Percentiles rank a stretch among this genome's conserved stretches.
These are phyloP conservation scores for Colletotrichum viniferum DNA, from an alignment of 2,329 filamentous ascomycete species.

Conservation along the genomic window DNA sequence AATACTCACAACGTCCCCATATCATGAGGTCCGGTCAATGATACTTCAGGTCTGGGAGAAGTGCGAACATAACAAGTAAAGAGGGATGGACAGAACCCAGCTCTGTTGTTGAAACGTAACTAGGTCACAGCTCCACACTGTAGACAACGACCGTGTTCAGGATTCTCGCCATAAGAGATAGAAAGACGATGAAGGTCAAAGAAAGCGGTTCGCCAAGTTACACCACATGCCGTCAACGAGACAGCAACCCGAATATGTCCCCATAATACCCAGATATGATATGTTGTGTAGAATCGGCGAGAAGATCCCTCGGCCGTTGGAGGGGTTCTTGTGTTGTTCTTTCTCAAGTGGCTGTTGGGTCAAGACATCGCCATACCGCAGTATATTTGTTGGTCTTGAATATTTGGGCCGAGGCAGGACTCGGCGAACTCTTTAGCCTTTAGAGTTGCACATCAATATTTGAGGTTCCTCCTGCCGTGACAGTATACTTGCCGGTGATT, in stretches of 20 bases:
- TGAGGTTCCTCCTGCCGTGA: accelerated
- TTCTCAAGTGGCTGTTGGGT: background rate
- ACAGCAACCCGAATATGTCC: accelerated
- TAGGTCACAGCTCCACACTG: accelerated
- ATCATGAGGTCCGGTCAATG: background rate
- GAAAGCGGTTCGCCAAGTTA: too few relatives aligned
- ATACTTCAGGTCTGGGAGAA: too few relatives aligned
- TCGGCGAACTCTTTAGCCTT: accelerated
- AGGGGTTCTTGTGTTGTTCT: background rate
- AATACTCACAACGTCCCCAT: background rate
- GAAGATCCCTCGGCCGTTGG: background rate
- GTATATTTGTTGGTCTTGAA: background rate
- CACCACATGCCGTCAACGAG: too few relatives aligned
- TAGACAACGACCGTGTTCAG: accelerated
- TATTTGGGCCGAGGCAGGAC: background rate
- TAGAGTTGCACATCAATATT: background rate
- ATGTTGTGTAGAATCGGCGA: background rate
- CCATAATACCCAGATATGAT: accelerated
- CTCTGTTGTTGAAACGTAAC: accelerated
- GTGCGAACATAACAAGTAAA: background rate
- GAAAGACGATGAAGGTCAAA: accelerated
- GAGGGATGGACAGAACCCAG: background rate
- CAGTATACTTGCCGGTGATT: background rate
- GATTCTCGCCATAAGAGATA: background rate
- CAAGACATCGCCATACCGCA: background rate